Evolutionary conservation across 805 yeast genomes (phyloP), one percentile per base, ranked within the genome.

Genomic region (Ogataea trehaloabstinens): DNA sequence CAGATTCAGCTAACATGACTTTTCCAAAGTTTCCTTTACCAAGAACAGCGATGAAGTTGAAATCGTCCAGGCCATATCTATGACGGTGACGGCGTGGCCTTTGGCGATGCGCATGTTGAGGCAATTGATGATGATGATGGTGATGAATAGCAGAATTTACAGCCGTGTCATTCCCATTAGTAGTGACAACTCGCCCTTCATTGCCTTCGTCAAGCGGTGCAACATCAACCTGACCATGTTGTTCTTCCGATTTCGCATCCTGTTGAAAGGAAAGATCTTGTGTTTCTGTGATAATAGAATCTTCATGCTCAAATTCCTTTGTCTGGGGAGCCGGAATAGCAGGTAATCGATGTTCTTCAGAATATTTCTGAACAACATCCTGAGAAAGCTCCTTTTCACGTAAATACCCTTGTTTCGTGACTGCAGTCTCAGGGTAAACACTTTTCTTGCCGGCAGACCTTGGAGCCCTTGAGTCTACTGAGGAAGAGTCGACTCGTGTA

Each of bases 21-120:
- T 93, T 93, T 65, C 99, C 99, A 61, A 93, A 93, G 62, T 93
- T 93, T 67, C 99, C 99, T 61, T 90, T 93, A 53, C 99, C 99
- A 42, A 93, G 73, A 7, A 93, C 99, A 7, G 97, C 95, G 51
- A 93, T 66, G 56, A 93, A 85, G 51, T 87, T 84, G 73, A 93
- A 93, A 64, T 93, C 98, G 61, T 93, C 98, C 41, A 93, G 73
- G 0, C 99, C 97, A 40, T 90, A 79, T 61, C 81, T 83, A 54
- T 84, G 78, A 51, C 87, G 79, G 51, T 70, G 72, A 37, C 61
- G 64, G 40, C 67, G 62, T 19, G 40, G 46, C 30, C 49, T 52
- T 66, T 67, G 55, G 19, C 48, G 52, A 32, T 51, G 61, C 31
- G 42, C 54, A 24, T 35, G 58, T 19, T 39, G 54, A n/a, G 37